phyloP scores from a whole-genome alignment of 768 basidiomycete genomes.

The Tephrocybe rancida region DNA sequence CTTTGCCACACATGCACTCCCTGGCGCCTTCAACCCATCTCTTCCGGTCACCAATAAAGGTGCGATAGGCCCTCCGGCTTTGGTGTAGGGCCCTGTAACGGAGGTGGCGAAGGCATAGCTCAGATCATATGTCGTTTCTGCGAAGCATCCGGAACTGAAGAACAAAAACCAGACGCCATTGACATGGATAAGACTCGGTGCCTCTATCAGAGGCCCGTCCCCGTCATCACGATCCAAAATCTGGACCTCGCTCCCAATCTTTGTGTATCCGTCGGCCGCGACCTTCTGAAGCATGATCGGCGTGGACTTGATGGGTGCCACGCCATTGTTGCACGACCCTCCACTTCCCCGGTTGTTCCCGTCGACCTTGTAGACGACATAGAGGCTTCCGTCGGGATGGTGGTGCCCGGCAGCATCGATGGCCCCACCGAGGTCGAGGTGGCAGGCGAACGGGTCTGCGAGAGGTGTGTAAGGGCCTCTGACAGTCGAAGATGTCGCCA shows the following conservation, averaged over 20 bases:
- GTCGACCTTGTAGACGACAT: conserved; percentile 16
- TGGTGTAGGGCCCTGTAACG: conserved; percentile 16
- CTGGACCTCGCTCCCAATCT: conserved; percentile 14
- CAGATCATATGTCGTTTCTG: conserved; percentile 15
- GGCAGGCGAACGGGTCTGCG: conserved; percentile 9
- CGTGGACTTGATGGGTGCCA: conserved; percentile 14
- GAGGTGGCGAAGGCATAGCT: conserved; percentile 15
- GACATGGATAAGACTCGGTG: conserved; percentile 16
- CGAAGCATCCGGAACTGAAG: conserved; percentile 16
- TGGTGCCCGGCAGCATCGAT: conserved; percentile 15
- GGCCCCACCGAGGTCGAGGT: conserved; percentile 11
- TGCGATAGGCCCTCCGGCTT: conserved; percentile 13
- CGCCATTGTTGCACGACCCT: conserved; percentile 16
- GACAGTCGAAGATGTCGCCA: conserved; percentile 12
- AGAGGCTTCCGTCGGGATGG: conserved; percentile 16
- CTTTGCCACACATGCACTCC: conserved; percentile 8
- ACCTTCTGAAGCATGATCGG: conserved; percentile 18
- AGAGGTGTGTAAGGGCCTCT: conserved; percentile 9
- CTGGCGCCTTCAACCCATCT: conserved; percentile 15
- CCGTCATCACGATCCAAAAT: conserved; percentile 17
- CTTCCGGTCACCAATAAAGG: conserved; percentile 11
- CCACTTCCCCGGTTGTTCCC: conserved; percentile 15
- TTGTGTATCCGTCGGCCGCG: conserved; percentile 15
- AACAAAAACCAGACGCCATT: conserved; percentile 15
- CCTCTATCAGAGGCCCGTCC: conserved; percentile 16